Percentiles rank a stretch among this genome's conserved stretches.
Conservation (phyloP, 768 basidiomycete species). For the Ramaria sp. region DNA sequence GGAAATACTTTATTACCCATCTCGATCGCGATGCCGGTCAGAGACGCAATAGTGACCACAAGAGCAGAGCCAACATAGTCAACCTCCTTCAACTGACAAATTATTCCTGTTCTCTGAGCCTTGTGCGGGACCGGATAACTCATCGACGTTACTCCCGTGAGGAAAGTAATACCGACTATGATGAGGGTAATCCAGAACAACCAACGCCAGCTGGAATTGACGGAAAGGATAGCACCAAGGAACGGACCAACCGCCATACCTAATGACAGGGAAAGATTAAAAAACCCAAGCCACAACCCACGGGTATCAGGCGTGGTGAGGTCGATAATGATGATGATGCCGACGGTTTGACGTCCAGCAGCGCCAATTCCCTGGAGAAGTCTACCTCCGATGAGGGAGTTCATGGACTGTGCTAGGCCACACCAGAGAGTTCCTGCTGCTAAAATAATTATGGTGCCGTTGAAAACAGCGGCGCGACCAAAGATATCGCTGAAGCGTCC, state of each 20-base stretch:
- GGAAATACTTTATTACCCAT: conserved; percentile 28
- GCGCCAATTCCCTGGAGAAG: conserved; percentile 28
- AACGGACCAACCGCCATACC: conserved; percentile 38
- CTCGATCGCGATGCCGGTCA: conserved; percentile 26
- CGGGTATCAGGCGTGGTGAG: conserved; percentile 26
- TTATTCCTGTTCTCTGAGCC: conserved; percentile 21
- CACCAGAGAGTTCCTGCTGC: conserved; percentile 25
- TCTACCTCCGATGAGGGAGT: conserved; percentile 23
- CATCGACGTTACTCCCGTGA: conserved; percentile 19
- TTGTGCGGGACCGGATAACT: conserved; percentile 24
- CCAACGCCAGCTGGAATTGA: conserved; percentile 35
- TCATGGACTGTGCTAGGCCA: conserved; percentile 25
- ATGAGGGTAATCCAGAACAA: conserved; percentile 33
- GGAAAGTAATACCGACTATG: conserved; percentile 23
- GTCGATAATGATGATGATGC: conserved; percentile 25
- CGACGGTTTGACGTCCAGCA: conserved; percentile 26
- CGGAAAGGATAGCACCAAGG: conserved; percentile 35
- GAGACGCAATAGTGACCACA: conserved; percentile 24
- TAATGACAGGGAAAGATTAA: conserved; percentile 26
- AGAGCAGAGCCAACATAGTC: conserved; percentile 23
- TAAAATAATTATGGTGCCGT: conserved; percentile 26
- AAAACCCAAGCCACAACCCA: conserved; percentile 26
- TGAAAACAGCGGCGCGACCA: conserved; percentile 24
- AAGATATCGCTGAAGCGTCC: conserved; percentile 26
- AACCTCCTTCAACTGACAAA: conserved; percentile 23